These are phyloP conservation scores for Sisymbrium irio DNA, from an alignment of 345 rosid species.

Conservation along the genomic window DNA sequence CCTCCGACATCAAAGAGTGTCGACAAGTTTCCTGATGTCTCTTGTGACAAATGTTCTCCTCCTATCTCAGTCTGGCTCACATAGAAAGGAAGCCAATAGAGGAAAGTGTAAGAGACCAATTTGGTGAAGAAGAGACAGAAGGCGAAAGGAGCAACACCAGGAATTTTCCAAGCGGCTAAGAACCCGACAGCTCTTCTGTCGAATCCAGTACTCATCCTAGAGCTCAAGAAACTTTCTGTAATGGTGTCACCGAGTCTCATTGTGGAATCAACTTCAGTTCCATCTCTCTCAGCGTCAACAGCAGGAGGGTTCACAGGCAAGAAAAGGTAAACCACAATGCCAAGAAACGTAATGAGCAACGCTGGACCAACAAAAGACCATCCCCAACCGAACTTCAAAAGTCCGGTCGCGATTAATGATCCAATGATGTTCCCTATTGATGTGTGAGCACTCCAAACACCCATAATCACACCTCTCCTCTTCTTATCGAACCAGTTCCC, in stretches of 20 bases:
- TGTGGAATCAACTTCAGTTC: constrained; percentile 50
- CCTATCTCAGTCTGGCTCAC: constrained; percentile 67
- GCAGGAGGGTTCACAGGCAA: constrained; percentile 74
- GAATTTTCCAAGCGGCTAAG: constrained; percentile 89
- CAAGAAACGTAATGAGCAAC: constrained; percentile 53
- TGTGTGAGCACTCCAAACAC: constrained; percentile 95
- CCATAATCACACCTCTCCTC: constrained; percentile 89
- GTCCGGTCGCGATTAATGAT: constrained; percentile 66
- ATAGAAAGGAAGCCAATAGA: constrained; percentile 96
- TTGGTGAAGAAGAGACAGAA: constrained; percentile 88
- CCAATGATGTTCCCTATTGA: constrained; percentile 86
- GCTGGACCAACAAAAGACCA: constrained; percentile 94
- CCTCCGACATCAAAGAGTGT: constrained; percentile 92
- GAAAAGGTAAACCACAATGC: constrained; percentile 58
- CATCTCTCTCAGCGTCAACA: constrained; percentile 57
- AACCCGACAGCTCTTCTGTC: constrained; percentile 66
- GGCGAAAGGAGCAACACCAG: constrained; percentile 92
- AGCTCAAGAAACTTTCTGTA: constrained; percentile 53
- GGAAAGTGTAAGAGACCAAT: constrained; percentile 91
- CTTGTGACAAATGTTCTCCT: constrained; percentile 70
- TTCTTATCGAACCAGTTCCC: constrained; percentile 92
- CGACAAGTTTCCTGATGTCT: constrained; percentile 76
- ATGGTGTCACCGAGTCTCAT: constrained; percentile 48
- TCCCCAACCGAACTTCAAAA: constrained; percentile 89
- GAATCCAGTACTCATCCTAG: constrained; percentile 35